These are phyloP conservation scores for Plasmopara viticola DNA, from an alignment of 352 stramenopile genomes.

Conservation along the genomic window DNA sequence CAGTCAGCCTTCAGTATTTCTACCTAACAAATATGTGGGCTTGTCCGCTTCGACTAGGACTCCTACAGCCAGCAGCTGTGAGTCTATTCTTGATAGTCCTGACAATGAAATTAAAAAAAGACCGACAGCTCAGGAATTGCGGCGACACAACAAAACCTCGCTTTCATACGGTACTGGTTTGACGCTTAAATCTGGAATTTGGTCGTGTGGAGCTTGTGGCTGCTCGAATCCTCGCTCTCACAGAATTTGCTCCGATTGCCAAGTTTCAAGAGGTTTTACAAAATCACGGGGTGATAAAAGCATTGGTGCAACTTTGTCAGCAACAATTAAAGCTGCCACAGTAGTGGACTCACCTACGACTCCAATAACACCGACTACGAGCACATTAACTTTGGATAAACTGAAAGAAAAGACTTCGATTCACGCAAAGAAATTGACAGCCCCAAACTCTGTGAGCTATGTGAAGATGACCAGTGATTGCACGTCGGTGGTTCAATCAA, in stretches of 20 bases:
- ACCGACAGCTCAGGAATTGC: conserved; percentile 24
- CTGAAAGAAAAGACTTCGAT: conserved; percentile 5
- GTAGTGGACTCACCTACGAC: conserved; percentile 12
- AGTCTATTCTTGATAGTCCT: conserved; percentile 11
- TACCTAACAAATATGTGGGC: background rate
- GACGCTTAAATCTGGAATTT: conserved; percentile 37
- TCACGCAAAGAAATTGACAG: conserved; percentile 8
- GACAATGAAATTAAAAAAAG: conserved; percentile 6
- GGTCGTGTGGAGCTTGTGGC: conserved; percentile 46
- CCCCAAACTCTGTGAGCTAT: conserved; percentile 7
- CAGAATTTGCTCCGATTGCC: conserved; percentile 43
- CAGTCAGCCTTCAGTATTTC: conserved; percentile 4
- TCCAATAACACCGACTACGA: conserved; percentile 5
- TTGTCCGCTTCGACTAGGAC: conserved; percentile 11
- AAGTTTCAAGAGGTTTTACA: conserved; percentile 19
- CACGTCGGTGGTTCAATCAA: conserved; percentile 11
- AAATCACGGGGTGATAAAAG: conserved; percentile 15
- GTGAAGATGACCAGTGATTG: conserved; percentile 11
- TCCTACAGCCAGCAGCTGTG: conserved; percentile 4
- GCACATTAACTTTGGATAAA: background rate
- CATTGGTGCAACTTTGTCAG: conserved; percentile 4
- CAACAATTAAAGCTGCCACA: conserved; percentile 6
- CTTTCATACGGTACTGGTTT: conserved; percentile 19
- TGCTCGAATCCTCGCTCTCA: conserved; percentile 43
- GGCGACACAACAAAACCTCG: conserved; percentile 18